Conservation (phyloP, 106 monocot genomes). For the Acanthochlamys bracteata region DNA sequence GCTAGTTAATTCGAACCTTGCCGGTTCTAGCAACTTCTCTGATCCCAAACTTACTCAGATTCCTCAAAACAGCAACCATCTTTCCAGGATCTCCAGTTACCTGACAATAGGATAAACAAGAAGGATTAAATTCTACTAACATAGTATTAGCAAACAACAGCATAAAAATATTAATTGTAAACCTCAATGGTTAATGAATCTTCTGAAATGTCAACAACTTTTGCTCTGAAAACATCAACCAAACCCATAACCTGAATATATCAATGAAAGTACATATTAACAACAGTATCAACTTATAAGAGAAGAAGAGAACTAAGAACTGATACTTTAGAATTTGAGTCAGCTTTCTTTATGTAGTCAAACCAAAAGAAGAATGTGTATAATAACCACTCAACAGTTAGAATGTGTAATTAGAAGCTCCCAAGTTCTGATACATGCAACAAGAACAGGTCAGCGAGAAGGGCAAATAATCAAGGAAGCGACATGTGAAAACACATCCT, state of each 20-base stretch:
- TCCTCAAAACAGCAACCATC: conserved; percentile 69
- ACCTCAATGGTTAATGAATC: conserved; percentile 81
- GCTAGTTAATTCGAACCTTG: conserved; percentile 36
- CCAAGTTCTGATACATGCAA: too few species aligned
- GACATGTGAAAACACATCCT: too few species aligned
- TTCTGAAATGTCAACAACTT: conserved; percentile 83
- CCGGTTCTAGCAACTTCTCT: conserved; percentile 96
- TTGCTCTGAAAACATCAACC: conserved; percentile 87
- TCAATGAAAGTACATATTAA: background rate
- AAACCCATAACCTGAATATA: conserved; percentile 74
- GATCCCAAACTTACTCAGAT: conserved; percentile 82
- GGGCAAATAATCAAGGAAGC: too few species aligned
- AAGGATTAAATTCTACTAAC: too few species aligned
- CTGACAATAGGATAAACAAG: conserved; percentile 21
- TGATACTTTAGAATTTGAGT: too few species aligned
- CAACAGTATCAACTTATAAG: background rate
- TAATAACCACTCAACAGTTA: too few species aligned
- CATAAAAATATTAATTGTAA: too few species aligned
- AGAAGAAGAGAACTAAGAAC: background rate
- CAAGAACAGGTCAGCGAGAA: too few species aligned
- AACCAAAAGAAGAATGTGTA: too few species aligned
- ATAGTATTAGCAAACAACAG: too few species aligned
- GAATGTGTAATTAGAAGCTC: too few species aligned
- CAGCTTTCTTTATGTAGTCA: too few species aligned
- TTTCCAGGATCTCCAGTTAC: conserved; percentile 99